Conservation (phyloP, 257 asterid species). For the Penstemon newberryi region DNA sequence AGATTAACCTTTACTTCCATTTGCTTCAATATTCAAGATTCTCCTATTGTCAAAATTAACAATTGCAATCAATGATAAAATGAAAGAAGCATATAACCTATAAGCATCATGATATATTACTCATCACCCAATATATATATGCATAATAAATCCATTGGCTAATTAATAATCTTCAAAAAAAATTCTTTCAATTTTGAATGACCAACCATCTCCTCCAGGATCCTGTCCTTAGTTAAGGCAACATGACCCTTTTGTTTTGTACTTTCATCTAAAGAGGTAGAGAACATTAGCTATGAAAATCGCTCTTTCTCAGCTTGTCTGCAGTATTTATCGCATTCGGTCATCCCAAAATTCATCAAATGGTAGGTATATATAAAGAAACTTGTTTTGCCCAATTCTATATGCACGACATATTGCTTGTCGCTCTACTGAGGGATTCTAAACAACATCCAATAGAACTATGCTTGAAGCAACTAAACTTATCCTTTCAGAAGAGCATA, state of each 20-base stretch:
- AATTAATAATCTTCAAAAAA: slow-evolving; percentile 45
- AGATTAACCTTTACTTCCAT: neutral
- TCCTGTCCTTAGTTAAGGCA: slow-evolving; percentile 33
- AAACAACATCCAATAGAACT: slow-evolving; percentile 42
- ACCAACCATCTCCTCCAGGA: slow-evolving; percentile 40
- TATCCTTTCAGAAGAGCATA: neutral
- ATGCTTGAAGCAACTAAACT: slow-evolving; percentile 50
- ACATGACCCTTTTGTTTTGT: neutral
- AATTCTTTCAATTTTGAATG: slow-evolving; percentile 21
- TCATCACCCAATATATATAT: neutral
- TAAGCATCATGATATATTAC: neutral
- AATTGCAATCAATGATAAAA: neutral
- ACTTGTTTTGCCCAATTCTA: slow-evolving; percentile 50
- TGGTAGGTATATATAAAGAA: slow-evolving; percentile 39
- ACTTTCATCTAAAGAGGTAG: slow-evolving; percentile 33
- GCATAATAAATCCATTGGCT: slow-evolving; percentile 35
- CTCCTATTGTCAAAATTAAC: neutral
- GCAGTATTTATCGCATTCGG: slow-evolving; percentile 47
- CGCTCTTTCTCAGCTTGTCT: slow-evolving; percentile 52
- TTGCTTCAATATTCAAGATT: neutral
- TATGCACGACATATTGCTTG: slow-evolving; percentile 48
- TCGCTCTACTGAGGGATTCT: slow-evolving; percentile 53
- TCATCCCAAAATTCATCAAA: slow-evolving; percentile 45
- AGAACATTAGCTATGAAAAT: slow-evolving; percentile 45
- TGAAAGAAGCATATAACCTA: neutral